These are phyloP conservation scores for Tulasnella sp. DNA, from an alignment of 768 basidiomycete species.

Conservation along the genomic window DNA sequence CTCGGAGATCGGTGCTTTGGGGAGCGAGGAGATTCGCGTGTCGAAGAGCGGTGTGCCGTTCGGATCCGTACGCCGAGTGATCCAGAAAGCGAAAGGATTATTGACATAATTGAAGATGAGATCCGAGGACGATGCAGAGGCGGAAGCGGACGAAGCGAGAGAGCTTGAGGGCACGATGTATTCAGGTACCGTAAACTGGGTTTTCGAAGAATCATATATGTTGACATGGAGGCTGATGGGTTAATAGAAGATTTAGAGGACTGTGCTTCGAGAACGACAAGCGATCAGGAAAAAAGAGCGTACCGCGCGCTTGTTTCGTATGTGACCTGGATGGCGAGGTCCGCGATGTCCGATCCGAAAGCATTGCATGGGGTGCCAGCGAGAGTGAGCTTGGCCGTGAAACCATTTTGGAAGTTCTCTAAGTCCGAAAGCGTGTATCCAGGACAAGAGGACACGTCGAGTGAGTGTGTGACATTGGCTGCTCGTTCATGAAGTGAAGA, in stretches of 20 bases:
- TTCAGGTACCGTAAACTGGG: slow-evolving; percentile 58
- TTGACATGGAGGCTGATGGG: slow-evolving; percentile 53
- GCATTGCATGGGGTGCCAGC: slow-evolving; percentile 37
- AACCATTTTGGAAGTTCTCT: background rate
- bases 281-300: too few relatives aligned
- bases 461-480: too few relatives aligned
- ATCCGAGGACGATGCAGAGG: slow-evolving; percentile 13
- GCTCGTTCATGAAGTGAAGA: too few relatives aligned
- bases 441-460: background rate
- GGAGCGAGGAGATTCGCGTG: background rate
- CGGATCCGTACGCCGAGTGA: slow-evolving; percentile 36
- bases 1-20: background rate
- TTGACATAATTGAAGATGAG: slow-evolving; percentile 51
- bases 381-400: background rate
- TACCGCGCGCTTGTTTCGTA: slow-evolving; percentile 44
- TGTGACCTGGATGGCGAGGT: slow-evolving; percentile 39
- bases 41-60: slow-evolving; percentile 43
- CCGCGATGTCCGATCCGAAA: slow-evolving; percentile 44
- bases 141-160: slow-evolving; percentile 22
- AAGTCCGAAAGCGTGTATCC: background rate
- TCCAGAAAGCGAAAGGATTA: slow-evolving; percentile 50
- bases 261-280: too few relatives aligned
- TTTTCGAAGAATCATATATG: slow-evolving; percentile 37
- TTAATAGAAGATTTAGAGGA: slow-evolving; percentile 24
- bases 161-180: slow-evolving; percentile 33